A percentile compares a stretch with the other conserved stretches of the same genome.
Evolutionary conservation across 2,329 filamentous ascomycete species (phyloP).

Genomic region (Phyllosticta citriasiana): DNA sequence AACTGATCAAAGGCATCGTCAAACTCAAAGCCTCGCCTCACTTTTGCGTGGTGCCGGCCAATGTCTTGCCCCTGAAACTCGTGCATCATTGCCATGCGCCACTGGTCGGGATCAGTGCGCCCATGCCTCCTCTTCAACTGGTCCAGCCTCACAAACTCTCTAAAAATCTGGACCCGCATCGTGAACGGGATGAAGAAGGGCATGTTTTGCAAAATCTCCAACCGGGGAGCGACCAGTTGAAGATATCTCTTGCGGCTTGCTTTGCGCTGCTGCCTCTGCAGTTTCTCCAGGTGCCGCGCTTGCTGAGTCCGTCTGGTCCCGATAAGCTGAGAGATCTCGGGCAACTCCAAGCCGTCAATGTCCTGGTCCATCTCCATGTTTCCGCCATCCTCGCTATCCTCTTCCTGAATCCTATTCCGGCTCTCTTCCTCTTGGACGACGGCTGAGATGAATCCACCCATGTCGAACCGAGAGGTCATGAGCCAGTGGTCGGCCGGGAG

Average conservation of each 20-base stretch:
- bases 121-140: conserved; percentile 62
- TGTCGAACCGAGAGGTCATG: conserved; percentile 81
- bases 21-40: conserved; percentile 70
- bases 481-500: conserved; percentile 81
- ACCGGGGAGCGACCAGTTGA: conserved; percentile 65
- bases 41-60: conserved; percentile 58
- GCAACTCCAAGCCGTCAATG: conserved; percentile 16
- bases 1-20: conserved; percentile 79
- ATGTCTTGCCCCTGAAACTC: conserved; percentile 23
- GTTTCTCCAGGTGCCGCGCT: conserved; percentile 50
- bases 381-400: conserved; percentile 48
- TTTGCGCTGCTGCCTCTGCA: conserved; percentile 55
- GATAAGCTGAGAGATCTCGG: conserved; percentile 25
- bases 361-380: conserved; percentile 30
- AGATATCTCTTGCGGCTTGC: conserved; percentile 60
- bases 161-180: conserved; percentile 83
- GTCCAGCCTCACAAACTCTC: conserved; percentile 81
- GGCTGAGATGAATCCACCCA: conserved; percentile 75
- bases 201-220: conserved; percentile 91
- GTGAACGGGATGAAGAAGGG: conserved; percentile 94
- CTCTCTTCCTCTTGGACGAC: conserved; percentile 82
- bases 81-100: conserved; percentile 50
- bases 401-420: conserved; percentile 56
- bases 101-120: conserved; percentile 60
- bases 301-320: conserved; percentile 54